Evolutionary conservation across 1,284 basidiomycete genomes (phyloP), one percentile per base, ranked within the genome.

Genomic region (Grifola frondosa): DNA sequence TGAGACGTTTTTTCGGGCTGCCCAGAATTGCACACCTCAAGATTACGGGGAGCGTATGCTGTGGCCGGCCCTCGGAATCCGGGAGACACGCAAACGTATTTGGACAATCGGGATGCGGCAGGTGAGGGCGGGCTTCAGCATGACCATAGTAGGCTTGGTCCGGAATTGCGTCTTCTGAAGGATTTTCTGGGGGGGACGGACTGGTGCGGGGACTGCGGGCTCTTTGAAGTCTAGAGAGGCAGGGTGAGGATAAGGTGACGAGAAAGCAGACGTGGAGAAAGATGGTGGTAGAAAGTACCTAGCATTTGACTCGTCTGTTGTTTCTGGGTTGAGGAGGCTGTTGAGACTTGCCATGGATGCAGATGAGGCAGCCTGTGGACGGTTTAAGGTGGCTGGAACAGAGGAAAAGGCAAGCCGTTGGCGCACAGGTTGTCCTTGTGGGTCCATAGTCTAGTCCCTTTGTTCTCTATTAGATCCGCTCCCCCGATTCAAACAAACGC

Each of bases 1-100:
- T 89, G 21, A 89, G 68, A n/a, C 84, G 77, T 57, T 81, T 78
- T 53, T 79, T 78, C 7, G 78, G 71, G 59, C 84, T 86, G 28
- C 86, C 87, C 39, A 89, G 69, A 54, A 89, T 89, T 23, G 86
- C 84, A 58, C 87, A 89, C 28, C 86, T 80, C 39, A 89, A 70
- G 56, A 89, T 89, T 44, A 89, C 81, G 26, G 86, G 87, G 32
- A 89, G 75, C 6, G 87, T 89, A 56, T 89, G 86, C 50, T 88
- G 84, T 39, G 86, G 86, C 50, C 84, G 71, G 32, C 79, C 84
- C 48, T 81, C 76, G 26, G 87, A 86, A 59, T 89, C 82, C 28
- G 84, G 84, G 28, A 89, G 73, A 63, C 86, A 89, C 31, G 75
- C 75, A 30, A 89, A 73, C 35, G 81, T 81, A 60, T 88, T 79